Evolutionary conservation across 345 rosid species (phyloP).

Genomic region (Theobroma cacao): DNA sequence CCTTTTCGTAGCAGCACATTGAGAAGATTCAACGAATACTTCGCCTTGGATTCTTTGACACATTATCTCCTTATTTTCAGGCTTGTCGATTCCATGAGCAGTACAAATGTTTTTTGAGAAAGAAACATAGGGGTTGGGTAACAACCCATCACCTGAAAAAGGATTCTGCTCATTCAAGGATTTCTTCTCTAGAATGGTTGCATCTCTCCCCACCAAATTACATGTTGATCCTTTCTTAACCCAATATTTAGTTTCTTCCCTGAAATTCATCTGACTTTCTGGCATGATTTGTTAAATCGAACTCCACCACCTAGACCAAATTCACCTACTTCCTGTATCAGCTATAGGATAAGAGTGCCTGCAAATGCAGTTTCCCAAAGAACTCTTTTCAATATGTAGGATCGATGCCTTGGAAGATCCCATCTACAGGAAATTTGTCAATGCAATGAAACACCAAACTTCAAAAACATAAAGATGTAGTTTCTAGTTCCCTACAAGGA

Average conservation of each 20-base stretch:
- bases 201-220: background rate
- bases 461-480: background rate
- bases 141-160: background rate
- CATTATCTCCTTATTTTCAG: background rate
- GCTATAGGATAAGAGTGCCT: background rate
- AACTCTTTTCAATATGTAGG: background rate
- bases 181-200: conserved; percentile 1
- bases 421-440: background rate
- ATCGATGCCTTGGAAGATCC: background rate
- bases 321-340: background rate
- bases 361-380: background rate
- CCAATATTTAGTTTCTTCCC: background rate
- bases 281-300: background rate
- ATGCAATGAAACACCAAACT: background rate
- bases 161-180: background rate
- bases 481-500: too few relatives aligned
- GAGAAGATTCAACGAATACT: background rate
- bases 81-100: background rate
- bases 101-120: background rate
- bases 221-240: background rate
- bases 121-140: background rate
- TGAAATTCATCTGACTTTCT: background rate
- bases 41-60: background rate
- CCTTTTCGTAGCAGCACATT: background rate
- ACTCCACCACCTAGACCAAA: conserved; percentile 1